A percentile compares a stretch with the other conserved stretches of the same genome.
These are phyloP conservation scores for Syncephalastrum monosporum DNA, from an alignment of 371 early-diverging fungal species.

Conservation along the genomic window DNA sequence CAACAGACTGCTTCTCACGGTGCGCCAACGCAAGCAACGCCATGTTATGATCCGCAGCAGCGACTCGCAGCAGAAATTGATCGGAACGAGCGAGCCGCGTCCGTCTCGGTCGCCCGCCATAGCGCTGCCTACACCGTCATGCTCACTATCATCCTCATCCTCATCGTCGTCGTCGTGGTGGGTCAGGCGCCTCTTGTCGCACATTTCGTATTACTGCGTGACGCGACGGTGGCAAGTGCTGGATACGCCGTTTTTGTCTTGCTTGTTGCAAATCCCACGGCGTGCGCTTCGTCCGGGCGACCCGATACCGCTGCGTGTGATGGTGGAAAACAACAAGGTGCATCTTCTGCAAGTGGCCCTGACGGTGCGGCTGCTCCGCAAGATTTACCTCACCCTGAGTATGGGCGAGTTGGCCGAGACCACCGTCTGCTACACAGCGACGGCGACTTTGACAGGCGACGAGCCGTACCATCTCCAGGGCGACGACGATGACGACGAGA, in stretches of 20 bases:
- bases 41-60: too few relatives aligned
- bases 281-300: slow-evolving; percentile 1
- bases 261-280: slow-evolving; percentile 7
- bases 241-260: slow-evolving; percentile 4
- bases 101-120: too few relatives aligned
- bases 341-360: slow-evolving; percentile 1
- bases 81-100: too few relatives aligned
- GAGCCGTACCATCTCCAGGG: neutral
- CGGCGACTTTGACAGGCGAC: slow-evolving; percentile 8
- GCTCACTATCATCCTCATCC: neutral
- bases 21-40: neutral
- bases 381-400: slow-evolving; percentile 5
- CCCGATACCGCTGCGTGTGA: slow-evolving; percentile 8
- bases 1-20: neutral
- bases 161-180: neutral
- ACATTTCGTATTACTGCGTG: too few relatives aligned
- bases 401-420: slow-evolving; percentile 5
- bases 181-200: too few relatives aligned
- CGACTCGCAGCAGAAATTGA: too few relatives aligned
- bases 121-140: neutral
- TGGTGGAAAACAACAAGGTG: slow-evolving; percentile 6
- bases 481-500: too few relatives aligned
- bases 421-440: neutral
- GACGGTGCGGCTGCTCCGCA: neutral
- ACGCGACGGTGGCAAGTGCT: neutral